Evolutionary conservation across 371 early-diverging fungal species (phyloP).

Genomic region (Mortierella sp.): DNA sequence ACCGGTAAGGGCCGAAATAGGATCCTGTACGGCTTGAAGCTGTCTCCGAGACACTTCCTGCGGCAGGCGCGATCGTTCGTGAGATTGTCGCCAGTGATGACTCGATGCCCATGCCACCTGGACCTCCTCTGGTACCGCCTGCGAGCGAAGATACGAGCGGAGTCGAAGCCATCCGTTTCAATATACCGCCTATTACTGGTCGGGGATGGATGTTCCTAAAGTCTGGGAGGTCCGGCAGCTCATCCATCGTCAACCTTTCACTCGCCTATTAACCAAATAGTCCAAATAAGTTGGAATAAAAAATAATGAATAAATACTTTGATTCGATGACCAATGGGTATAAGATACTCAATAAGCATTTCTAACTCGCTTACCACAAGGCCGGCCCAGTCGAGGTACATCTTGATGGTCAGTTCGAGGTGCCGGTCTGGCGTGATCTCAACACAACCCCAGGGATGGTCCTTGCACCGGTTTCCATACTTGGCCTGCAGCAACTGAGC

Average conservation of each 20-base stretch:
- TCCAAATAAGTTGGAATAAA: background rate
- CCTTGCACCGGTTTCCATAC: constrained; percentile 38
- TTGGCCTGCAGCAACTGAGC: constrained; percentile 37
- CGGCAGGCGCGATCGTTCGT: background rate
- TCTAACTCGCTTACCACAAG: constrained; percentile 40
- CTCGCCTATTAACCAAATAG: constrained; percentile 34
- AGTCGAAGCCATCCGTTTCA: constrained; percentile 46
- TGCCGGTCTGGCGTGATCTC: constrained; percentile 30
- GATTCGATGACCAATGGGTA: too few relatives aligned
- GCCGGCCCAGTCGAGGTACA: constrained; percentile 56
- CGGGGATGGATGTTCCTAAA: constrained; percentile 24
- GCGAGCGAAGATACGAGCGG: constrained; percentile 15
- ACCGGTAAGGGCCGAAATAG: constrained; percentile 34
- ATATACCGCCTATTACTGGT: constrained; percentile 16
- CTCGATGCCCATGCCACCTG: background rate
- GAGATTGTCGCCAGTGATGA: background rate
- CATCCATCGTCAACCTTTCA: constrained; percentile 47
- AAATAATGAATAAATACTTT: background rate
- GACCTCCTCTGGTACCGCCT: background rate
- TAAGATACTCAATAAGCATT: background rate
- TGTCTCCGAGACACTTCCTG: background rate
- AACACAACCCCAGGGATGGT: constrained; percentile 54
- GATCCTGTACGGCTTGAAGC: background rate
- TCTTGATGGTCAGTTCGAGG: constrained; percentile 52
- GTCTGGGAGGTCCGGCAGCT: constrained; percentile 49